Conservation (phyloP, 257 asterid species). For the Thymus quinquecostatus region DNA sequence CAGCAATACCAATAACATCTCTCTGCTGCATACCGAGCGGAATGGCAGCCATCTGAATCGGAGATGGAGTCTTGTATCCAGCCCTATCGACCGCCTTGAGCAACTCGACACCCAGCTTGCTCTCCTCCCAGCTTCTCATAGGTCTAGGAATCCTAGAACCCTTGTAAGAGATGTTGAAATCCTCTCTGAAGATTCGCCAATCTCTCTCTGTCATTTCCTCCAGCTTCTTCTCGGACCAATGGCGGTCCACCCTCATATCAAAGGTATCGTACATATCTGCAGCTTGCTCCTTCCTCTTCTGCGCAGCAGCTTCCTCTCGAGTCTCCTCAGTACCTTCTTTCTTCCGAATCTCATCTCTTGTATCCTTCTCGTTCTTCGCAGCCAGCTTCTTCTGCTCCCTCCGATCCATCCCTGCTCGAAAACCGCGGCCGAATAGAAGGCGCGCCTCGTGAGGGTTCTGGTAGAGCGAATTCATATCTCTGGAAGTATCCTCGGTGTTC, state of each 20-base stretch:
- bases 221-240: constrained; percentile 61
- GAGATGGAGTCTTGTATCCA: constrained; percentile 56
- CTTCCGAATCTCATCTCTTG: constrained; percentile 48
- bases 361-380: constrained; percentile 53
- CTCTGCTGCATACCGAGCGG: constrained; percentile 58
- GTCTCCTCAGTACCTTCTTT: constrained; percentile 56
- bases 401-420: constrained; percentile 59
- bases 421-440: constrained; percentile 57
- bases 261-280: constrained; percentile 55
- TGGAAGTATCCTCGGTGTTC: constrained; percentile 66
- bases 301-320: constrained; percentile 56
- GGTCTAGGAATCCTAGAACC: constrained; percentile 66
- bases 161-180: constrained; percentile 58
- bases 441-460: constrained; percentile 61
- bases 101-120: constrained; percentile 49
- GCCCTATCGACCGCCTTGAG: constrained; percentile 57
- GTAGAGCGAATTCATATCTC: constrained; percentile 55
- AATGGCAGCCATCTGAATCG: constrained; percentile 62
- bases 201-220: constrained; percentile 59
- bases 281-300: constrained; percentile 61
- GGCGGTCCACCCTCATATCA: constrained; percentile 63
- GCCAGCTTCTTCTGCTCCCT: constrained; percentile 65
- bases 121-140: constrained; percentile 62
- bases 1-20: constrained; percentile 57
- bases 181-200: constrained; percentile 57